Percentiles rank a stretch among this genome's conserved stretches.
Evolutionary conservation across 805 yeast species (phyloP).

Genomic region (Limtongia smithiae): DNA sequence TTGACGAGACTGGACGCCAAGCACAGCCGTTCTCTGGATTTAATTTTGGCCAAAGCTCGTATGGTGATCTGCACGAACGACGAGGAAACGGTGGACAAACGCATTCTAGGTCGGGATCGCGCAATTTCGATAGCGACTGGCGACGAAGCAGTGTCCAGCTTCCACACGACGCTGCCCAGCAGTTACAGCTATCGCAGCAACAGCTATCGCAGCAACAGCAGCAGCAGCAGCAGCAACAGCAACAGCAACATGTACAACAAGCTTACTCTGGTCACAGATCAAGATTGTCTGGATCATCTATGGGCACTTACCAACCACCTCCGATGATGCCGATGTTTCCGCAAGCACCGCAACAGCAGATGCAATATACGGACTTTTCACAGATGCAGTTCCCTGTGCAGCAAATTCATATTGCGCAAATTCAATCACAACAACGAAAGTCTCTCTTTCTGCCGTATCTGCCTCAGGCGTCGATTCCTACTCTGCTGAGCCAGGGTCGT

Average conservation of each 20-base stretch:
- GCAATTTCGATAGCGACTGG: slow-evolving; percentile 30
- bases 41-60: slow-evolving; percentile 12
- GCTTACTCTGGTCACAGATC: slow-evolving; percentile 79
- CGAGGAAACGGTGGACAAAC: slow-evolving; percentile 1
- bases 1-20: slow-evolving; percentile 9
- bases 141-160: slow-evolving; percentile 18
- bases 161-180: slow-evolving; percentile 1
- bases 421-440: slow-evolving; percentile 38
- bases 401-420: slow-evolving; percentile 15
- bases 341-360: slow-evolving; percentile 1
- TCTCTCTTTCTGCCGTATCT: slow-evolving; percentile 93
- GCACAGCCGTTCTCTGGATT: slow-evolving; percentile 15
- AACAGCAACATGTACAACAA: slow-evolving; percentile 14
- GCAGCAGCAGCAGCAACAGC: slow-evolving; percentile 11
- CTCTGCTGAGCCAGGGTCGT: slow-evolving; percentile 80
- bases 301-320: slow-evolving; percentile 12
- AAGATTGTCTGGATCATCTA: slow-evolving; percentile 50
- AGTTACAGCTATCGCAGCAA: slow-evolving; percentile 9
- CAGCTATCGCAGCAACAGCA: slow-evolving; percentile 15
- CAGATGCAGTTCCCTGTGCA: slow-evolving; percentile 4
- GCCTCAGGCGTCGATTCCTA: slow-evolving; percentile 90
- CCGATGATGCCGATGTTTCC: slow-evolving; percentile 19
- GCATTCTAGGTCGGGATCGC: slow-evolving; percentile 27
- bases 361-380: neutral
- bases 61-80: neutral